phyloP scores from a whole-genome alignment of 1,284 basidiomycete species.

The Leccinum pallidistipes region DNA sequence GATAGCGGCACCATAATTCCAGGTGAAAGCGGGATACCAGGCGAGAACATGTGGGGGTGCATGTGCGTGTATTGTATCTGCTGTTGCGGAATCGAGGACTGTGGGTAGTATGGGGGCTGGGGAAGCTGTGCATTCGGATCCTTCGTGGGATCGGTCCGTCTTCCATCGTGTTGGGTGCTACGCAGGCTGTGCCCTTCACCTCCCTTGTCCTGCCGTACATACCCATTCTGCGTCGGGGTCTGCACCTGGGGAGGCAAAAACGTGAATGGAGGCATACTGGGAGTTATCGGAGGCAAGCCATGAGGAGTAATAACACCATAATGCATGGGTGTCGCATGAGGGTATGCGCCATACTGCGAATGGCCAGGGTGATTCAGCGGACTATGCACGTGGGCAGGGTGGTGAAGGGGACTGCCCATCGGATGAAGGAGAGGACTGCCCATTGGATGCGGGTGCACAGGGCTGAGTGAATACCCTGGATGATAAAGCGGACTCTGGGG shows the following conservation, averaged over 20 bases:
- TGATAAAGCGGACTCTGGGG: slow-evolving; percentile 39
- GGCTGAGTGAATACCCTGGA: slow-evolving; percentile 32
- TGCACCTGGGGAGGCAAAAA: slow-evolving; percentile 50
- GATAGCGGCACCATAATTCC: slow-evolving; percentile 32
- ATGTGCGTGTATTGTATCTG: slow-evolving; percentile 27
- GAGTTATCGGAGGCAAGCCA: slow-evolving; percentile 74
- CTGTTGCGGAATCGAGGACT: slow-evolving; percentile 15
- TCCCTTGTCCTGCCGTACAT: slow-evolving; percentile 4
- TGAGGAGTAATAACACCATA: slow-evolving; percentile 56
- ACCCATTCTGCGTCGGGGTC: slow-evolving; percentile 21
- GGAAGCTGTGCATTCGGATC: slow-evolving; percentile 11
- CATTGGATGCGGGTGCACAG: slow-evolving; percentile 30
- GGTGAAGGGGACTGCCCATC: slow-evolving; percentile 31
- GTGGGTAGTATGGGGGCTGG: slow-evolving; percentile 16
- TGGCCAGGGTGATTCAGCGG: slow-evolving; percentile 43
- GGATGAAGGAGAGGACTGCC: slow-evolving; percentile 34
- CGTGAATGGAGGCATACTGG: slow-evolving; percentile 76
- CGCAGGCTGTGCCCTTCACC: slow-evolving; percentile 6
- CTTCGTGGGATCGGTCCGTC: slow-evolving; percentile 5
- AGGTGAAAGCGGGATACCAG: slow-evolving; percentile 34
- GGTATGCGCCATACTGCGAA: slow-evolving; percentile 35
- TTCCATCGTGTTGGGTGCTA: slow-evolving; percentile 8
- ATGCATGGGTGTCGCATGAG: slow-evolving; percentile 35
- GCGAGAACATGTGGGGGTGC: slow-evolving; percentile 31
- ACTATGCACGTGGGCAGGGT: slow-evolving; percentile 32